These are phyloP conservation scores for Grosmannia penicillata DNA, from an alignment of 2,329 filamentous ascomycete genomes.

Conservation along the genomic window DNA sequence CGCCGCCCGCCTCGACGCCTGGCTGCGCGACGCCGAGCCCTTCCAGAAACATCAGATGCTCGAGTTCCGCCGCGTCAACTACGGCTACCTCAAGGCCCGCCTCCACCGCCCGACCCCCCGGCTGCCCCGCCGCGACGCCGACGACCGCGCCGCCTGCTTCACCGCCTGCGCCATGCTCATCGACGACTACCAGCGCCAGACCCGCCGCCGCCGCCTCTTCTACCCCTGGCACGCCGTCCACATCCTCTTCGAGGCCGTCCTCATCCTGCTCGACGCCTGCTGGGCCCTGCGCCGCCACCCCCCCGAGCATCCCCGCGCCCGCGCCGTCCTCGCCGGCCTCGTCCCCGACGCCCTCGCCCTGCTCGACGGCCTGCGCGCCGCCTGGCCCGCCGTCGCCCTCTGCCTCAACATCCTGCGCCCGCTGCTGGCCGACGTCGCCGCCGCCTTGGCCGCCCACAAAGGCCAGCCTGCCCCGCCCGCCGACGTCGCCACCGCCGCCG, in stretches of 20 bases:
- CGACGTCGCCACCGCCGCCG: not conserved
- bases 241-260: not conserved
- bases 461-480: not conserved
- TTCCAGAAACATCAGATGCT: not conserved
- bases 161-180: constrained; percentile 1
- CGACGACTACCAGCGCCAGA: constrained; percentile 1
- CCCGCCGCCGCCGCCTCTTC: not conserved
- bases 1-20: not conserved
- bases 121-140: not conserved
- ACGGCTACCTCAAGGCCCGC: not conserved
- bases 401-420: not conserved
- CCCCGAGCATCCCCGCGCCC: not conserved
- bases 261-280: constrained; percentile 1
- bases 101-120: not conserved
- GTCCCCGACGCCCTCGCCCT: not conserved
- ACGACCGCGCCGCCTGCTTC: not conserved
- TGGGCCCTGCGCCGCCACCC: not conserved
- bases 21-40: not conserved
- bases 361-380: not conserved
- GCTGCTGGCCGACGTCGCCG: not conserved
- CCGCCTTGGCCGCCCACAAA: not conserved
- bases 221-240: constrained; percentile 2
- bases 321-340: not conserved
- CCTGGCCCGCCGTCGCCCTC: not conserved
- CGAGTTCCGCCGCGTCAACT: constrained; percentile 1